These are phyloP conservation scores for Cairneyella variabilis DNA, from an alignment of 495 filamentous ascomycete genomes.

Conservation along the genomic window DNA sequence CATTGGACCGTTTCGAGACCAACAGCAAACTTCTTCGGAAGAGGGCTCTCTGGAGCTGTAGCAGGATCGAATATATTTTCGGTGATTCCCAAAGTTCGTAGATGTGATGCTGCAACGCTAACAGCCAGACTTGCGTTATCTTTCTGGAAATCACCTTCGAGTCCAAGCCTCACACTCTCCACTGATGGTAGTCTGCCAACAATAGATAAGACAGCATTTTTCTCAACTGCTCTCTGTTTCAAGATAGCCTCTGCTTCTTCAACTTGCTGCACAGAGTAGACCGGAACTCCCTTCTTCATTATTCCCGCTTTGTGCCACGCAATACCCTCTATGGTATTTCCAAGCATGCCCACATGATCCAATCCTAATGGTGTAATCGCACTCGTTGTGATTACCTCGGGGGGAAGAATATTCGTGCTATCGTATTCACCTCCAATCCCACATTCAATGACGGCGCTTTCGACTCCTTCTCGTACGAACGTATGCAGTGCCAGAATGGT, in stretches of 20 bases:
- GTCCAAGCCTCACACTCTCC: conserved; percentile 52
- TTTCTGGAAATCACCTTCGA: conserved; percentile 76
- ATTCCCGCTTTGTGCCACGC: conserved; percentile 98
- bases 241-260: conserved; percentile 65
- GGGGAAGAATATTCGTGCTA: conserved; percentile 75
- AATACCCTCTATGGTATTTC: conserved; percentile 82
- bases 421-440: conserved; percentile 95
- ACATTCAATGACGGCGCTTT: conserved; percentile 84
- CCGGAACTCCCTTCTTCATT: conserved; percentile 68
- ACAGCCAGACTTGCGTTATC: conserved; percentile 83
- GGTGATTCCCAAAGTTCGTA: conserved; percentile 64
- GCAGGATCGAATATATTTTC: conserved; percentile 59
- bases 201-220: conserved; percentile 35
- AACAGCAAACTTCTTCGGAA: conserved; percentile 25
- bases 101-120: conserved; percentile 60
- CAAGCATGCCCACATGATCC: conserved; percentile 82
- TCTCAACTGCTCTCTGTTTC: conserved; percentile 63
- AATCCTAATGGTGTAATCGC: conserved; percentile 86
- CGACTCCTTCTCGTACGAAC: conserved; percentile 75
- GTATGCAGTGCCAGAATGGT: conserved; percentile 88
- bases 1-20: conserved; percentile 38
- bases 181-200: conserved; percentile 4
- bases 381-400: conserved; percentile 58
- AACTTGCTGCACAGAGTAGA: conserved; percentile 74
- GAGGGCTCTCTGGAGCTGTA: background rate